Evolutionary conservation across 495 filamentous ascomycete genomes (phyloP), one percentile per base, ranked within the genome.

Genomic region (Penicillium daleae): DNA sequence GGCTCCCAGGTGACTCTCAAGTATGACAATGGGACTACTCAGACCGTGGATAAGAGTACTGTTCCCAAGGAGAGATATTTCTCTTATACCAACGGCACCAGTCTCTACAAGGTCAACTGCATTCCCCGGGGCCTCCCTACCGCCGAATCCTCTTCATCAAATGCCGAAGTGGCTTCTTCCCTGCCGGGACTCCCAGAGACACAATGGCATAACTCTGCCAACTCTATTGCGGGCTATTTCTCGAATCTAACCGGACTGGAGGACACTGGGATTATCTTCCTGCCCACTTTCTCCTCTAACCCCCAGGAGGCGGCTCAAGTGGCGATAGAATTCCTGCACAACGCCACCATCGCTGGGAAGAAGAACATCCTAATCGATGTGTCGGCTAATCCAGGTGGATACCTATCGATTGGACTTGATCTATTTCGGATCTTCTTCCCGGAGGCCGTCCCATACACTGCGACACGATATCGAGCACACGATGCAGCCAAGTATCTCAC

Each of bases 341-440:
- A 75, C 39, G 75, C 73, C 49, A 80, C 68, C 26, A 68, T 46
- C 2, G 57, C 57, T 21, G 75, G 73, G 7, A 84, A 82, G 63
- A 78, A 71, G 52, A 80, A 80, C 55, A 68, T 87, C 4, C 68
- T 87, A 31, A 83, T 88, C 52, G 85, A 89, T 59, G 61, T 89
- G 2, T 72, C 80, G 1, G 67, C 71, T n/a, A 89, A 89, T 64
- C 71, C 70, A 0, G 85, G 85, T n/a, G 86, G 86, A 17, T 64
- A 72, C 57, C 62, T 76, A 32, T 57, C 66, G 4, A 59, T 62
- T 46, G 76, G 74, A 4, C 59, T 69, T 26, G 67, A 75, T 35
- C 46, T 76, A 24, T 72, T 67, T 37, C 67, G 64, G 9, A 65
- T 71, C 27, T 73, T 82, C 53, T 82, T 82, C 69, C 79, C 79